These are phyloP conservation scores for Piper betle DNA, from an alignment of 164 flowering plant genomes.

Conservation along the genomic window DNA sequence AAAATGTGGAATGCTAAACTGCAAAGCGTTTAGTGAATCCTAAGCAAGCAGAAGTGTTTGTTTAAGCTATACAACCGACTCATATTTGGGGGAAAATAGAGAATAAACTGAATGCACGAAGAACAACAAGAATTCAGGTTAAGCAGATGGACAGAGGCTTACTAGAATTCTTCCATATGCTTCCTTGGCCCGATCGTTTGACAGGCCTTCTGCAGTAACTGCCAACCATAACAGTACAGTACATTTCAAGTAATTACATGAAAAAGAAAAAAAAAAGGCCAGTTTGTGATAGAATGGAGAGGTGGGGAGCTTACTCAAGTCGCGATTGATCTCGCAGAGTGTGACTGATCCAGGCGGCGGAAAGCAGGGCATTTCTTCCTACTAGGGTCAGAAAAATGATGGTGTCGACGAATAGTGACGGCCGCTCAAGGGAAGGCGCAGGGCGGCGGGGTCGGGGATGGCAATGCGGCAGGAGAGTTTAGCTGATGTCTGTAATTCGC, in stretches of 20 bases:
- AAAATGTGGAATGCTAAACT: no score
- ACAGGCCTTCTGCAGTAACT: slow-evolving; percentile 52
- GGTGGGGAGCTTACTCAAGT: slow-evolving; percentile 33
- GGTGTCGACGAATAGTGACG: no score
- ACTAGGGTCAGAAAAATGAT: no score
- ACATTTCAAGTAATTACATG: no score
- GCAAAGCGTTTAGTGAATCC: no score
- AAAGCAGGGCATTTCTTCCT: slow-evolving; percentile 50
- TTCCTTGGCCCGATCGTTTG: slow-evolving; percentile 58
- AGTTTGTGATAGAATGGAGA: background rate
- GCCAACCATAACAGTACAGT: slow-evolving; percentile 1
- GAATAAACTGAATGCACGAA: background rate
- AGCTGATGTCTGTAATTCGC: no score
- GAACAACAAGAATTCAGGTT: background rate
- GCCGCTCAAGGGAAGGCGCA: no score
- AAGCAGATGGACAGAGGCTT: slow-evolving; percentile 1
- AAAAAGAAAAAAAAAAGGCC: no score
- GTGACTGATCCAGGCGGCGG: slow-evolving; percentile 71
- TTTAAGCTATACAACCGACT: background rate
- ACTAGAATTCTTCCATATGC: slow-evolving; percentile 75
- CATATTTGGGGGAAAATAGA: no score
- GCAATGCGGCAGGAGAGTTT: no score
- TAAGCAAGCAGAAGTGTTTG: no score
- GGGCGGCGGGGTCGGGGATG: no score
- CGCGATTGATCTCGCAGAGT: slow-evolving; percentile 83